Evolutionary conservation across 345 rosid species (phyloP).

Genomic region (Dipteronia sinensis): DNA sequence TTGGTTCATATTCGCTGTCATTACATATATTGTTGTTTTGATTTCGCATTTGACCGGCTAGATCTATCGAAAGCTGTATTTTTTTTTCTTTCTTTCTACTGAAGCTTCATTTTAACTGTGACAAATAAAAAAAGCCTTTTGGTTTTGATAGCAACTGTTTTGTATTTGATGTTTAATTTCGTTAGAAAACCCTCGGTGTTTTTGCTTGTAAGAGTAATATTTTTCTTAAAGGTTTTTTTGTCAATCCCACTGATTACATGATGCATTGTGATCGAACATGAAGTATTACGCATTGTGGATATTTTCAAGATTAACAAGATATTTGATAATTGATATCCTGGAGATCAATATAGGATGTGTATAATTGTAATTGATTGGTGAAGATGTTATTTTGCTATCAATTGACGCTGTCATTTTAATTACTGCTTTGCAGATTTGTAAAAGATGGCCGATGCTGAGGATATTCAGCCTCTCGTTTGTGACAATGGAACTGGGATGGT

Average conservation of each 20-base stretch:
- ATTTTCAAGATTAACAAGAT: neutral
- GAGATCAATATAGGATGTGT: neutral
- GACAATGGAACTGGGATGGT: constrained; percentile 86
- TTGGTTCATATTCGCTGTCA: neutral
- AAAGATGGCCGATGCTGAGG: constrained; percentile 93
- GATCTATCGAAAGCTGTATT: neutral
- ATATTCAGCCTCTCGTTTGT: constrained; percentile 79
- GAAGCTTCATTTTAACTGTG: neutral
- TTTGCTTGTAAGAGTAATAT: no score
- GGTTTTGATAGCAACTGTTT: neutral
- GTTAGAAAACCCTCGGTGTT: no score
- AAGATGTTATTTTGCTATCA: neutral
- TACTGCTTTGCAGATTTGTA: constrained; percentile 21
- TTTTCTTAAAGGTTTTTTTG: no score
- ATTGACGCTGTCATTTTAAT: neutral
- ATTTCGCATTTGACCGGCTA: neutral
- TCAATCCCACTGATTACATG: no score
- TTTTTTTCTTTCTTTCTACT: neutral
- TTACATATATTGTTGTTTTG: neutral
- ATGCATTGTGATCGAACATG: neutral
- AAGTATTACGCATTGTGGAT: neutral
- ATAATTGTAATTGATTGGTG: neutral
- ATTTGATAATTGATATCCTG: neutral
- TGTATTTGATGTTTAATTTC: neutral
- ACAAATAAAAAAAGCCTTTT: no score